Base-by-base conservation (phyloP, 139 green algal genomes). In the Chlorella sp. region DNA sequence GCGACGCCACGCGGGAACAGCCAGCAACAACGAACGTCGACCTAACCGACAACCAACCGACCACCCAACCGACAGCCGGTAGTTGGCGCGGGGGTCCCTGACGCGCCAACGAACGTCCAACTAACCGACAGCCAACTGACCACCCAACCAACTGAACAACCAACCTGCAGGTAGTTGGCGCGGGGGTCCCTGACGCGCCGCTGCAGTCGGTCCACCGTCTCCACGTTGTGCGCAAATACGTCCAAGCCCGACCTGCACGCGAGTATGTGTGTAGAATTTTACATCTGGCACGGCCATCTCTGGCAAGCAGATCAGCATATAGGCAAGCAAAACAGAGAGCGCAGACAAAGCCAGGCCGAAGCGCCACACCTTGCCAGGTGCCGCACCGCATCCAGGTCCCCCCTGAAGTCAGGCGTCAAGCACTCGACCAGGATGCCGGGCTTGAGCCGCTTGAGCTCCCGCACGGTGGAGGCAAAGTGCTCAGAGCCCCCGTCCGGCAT, bases 161-260 rank as follows among this genome's bases (percentile, higher is more conserved):
- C 42, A 10, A 55, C 81, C 87, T 98, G 95, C 27, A 93, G 63
- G 80, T 96, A 98, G 27, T 71, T 77, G 20, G 95, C 94, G 1
- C 94, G 86, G 0, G 86, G 76, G 80, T 98, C 94, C 20, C 94
- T 84, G 35, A 98, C 92, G 0, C 91, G 72, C 42, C 73, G 77
- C 80, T 94, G 87, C 80, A 98, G 86, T 36, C 89, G 63, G 29
- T 92, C 80, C 35, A 98, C 93, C 1, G 95, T 99, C 84, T 99
- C 95, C 24, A 99, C 82, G 83, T 99, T 99, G 89, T 99, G 95
- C 2, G 95, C 95, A 85, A 91, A 99, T 22, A 99, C 95, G 74
- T 99, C 94, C 67, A 99, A 79, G 2, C 95, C 95, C 1, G 79
- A 92, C 2, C 34, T 32, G 27, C n/a, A n/a, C n/a, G n/a, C n/a